Percentiles rank a stretch among this genome's conserved stretches.
Evolutionary conservation across 495 filamentous ascomycete genomes (phyloP).

Genomic region (Neurospora sp.): DNA sequence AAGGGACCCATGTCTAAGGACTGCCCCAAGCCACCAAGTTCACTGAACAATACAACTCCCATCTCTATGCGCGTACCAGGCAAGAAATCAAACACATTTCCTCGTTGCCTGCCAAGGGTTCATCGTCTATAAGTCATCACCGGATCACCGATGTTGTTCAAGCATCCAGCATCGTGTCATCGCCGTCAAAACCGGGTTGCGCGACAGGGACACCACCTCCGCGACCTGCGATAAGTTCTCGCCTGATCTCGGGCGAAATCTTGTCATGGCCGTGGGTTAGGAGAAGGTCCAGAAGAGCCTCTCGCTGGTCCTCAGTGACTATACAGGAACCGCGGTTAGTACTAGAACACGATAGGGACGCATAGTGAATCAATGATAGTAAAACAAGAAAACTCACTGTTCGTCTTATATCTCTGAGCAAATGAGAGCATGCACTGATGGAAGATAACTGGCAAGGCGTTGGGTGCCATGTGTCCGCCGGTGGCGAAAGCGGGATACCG

Average conservation of each 20-base stretch:
- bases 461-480: constrained; percentile 6
- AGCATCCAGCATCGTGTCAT: constrained; percentile 72
- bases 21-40: neutral
- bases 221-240: constrained; percentile 81
- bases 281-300: constrained; percentile 84
- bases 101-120: neutral
- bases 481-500: constrained; percentile 57
- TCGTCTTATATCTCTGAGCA: constrained; percentile 84
- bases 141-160: constrained; percentile 2
- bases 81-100: neutral
- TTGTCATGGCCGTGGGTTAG: constrained; percentile 74
- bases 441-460: constrained; percentile 63
- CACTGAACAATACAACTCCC: neutral
- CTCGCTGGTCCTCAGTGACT: constrained; percentile 60
- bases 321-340: neutral
- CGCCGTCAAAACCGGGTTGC: constrained; percentile 55
- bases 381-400: constrained; percentile 41
- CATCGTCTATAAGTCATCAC: neutral
- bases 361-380: neutral
- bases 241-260: constrained; percentile 84
- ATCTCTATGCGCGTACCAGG: neutral
- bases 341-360: neutral
- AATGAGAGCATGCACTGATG: constrained; percentile 80
- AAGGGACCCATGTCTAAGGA: neutral
- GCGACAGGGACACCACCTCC: constrained; percentile 66